Conservation (phyloP, 2,329 filamentous ascomycete genomes). For the Colletotrichum godetiae region DNA sequence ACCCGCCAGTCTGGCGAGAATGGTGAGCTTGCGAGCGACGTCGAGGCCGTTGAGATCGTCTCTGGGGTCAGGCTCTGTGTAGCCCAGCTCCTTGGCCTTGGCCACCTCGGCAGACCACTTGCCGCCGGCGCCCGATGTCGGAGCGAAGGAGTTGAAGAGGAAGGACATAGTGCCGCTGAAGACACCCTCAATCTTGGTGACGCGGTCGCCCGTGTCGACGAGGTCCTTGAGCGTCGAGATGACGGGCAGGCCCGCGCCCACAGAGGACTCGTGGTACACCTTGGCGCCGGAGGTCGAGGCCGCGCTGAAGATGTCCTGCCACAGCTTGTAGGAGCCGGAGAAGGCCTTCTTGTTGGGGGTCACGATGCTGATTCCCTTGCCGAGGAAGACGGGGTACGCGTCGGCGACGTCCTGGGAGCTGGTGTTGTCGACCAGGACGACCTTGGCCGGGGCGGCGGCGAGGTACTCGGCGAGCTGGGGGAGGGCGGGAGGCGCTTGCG, state of each 20-base stretch:
- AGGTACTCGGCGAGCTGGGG: slow-evolving; percentile 83
- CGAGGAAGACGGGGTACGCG: slow-evolving; percentile 83
- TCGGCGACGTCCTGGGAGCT: slow-evolving; percentile 88
- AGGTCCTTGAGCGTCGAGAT: slow-evolving; percentile 94
- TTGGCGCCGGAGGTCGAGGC: slow-evolving; percentile 79
- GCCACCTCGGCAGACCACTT: slow-evolving; percentile 92
- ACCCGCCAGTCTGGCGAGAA: slow-evolving; percentile 87
- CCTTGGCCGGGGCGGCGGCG: slow-evolving; percentile 78
- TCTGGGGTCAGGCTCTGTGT: slow-evolving; percentile 88
- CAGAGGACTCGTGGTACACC: slow-evolving; percentile 94
- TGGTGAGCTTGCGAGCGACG: slow-evolving; percentile 95
- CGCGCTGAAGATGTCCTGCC: slow-evolving; percentile 86
- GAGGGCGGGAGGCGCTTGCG: slow-evolving; percentile 73
- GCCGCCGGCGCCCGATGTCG: slow-evolving; percentile 78
- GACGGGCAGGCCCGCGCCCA: slow-evolving; percentile 92
- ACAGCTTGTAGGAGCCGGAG: slow-evolving; percentile 82
- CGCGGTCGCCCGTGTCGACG: slow-evolving; percentile 91
- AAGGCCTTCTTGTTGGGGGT: slow-evolving; percentile 99
- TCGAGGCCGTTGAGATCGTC: slow-evolving; percentile 90
- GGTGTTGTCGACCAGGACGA: slow-evolving; percentile 94
- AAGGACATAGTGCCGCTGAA: slow-evolving; percentile 99
- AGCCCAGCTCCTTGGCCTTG: slow-evolving; percentile 92
- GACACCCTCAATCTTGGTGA: slow-evolving; percentile 94
- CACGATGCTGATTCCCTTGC: slow-evolving; percentile 87
- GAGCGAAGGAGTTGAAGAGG: slow-evolving; percentile 97